phyloP scores from a whole-genome alignment of 208 protist genomes.

The Borovskyia barvae region DNA sequence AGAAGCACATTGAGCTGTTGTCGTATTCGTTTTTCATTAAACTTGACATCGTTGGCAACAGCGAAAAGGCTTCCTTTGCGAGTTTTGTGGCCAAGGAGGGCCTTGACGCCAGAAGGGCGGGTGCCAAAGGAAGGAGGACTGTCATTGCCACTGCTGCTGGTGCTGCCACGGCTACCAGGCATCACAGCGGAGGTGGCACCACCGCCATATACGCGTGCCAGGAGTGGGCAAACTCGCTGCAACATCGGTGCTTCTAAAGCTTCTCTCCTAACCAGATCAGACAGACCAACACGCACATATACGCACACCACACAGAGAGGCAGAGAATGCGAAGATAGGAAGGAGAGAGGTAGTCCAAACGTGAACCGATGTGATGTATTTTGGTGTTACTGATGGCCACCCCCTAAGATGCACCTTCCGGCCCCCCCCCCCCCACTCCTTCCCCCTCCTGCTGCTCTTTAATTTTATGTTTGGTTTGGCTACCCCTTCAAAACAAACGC shows the following conservation, averaged over 20 bases:
- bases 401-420: too few species aligned
- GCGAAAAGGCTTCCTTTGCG: slow-evolving; percentile 78
- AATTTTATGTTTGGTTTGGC: too few species aligned
- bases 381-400: too few species aligned
- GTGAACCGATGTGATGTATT: too few species aligned
- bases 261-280: neutral
- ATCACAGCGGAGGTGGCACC: slow-evolving; percentile 27
- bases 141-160: slow-evolving; percentile 2
- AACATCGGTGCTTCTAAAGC: too few species aligned
- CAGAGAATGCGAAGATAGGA: too few species aligned
- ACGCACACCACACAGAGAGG: too few species aligned
- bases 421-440: too few species aligned
- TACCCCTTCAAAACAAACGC: too few species aligned
- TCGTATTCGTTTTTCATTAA: slow-evolving; percentile 66
- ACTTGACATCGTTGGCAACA: slow-evolving; percentile 59
- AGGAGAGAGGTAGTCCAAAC: too few species aligned
- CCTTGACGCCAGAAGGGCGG: slow-evolving; percentile 16
- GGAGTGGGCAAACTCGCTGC: too few species aligned
- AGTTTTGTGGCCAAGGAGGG: slow-evolving; percentile 45
- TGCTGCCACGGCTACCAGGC: slow-evolving; percentile 20
- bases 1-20: slow-evolving; percentile 80
- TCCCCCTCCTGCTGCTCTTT: too few species aligned
- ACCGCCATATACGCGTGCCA: slow-evolving; percentile 74
- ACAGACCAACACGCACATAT: neutral
- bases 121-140: neutral